Evolutionary conservation across 495 filamentous ascomycete species (phyloP).

Genomic region (Hypoxylon intermedium): DNA sequence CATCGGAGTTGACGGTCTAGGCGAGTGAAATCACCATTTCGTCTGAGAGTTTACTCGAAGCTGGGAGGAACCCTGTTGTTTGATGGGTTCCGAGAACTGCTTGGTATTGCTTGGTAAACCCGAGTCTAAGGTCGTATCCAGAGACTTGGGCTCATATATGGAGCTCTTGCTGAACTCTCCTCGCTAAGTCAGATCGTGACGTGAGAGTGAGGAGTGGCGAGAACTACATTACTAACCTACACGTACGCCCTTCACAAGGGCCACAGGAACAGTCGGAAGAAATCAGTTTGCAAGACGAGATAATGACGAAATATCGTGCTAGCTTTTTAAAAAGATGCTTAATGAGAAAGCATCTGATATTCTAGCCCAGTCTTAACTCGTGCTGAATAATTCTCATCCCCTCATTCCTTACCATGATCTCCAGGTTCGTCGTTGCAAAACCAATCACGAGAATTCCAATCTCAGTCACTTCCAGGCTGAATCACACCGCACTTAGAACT

Average conservation of each 20-base stretch:
- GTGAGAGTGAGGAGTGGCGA: no score
- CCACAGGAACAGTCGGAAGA: not conserved
- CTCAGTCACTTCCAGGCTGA: constrained; percentile 1
- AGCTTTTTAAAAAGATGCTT: not conserved
- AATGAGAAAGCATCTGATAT: not conserved
- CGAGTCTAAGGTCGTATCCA: constrained; percentile 1
- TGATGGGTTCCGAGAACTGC: constrained; percentile 3
- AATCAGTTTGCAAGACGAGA: constrained; percentile 4
- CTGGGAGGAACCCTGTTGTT: constrained; percentile 12
- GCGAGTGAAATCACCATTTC: constrained; percentile 17
- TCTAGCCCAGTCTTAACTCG: constrained; percentile 7
- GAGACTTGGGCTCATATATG: constrained; percentile 17
- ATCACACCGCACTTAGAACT: constrained; percentile 14
- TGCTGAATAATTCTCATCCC: constrained; percentile 2
- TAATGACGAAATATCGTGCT: not conserved
- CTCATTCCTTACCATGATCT: not conserved
- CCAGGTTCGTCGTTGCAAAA: not conserved
- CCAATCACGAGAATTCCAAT: not conserved
- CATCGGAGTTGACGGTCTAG: constrained; percentile 7
- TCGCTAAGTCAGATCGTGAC: not conserved
- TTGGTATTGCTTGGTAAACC: not conserved
- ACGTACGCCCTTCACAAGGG: no score
- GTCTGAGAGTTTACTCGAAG: not conserved
- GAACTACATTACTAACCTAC: no score
- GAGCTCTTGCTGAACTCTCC: not conserved